These are phyloP conservation scores for Teratosphaeriaceae sp. DNA, from an alignment of 2,329 filamentous ascomycete genomes.

Conservation along the genomic window DNA sequence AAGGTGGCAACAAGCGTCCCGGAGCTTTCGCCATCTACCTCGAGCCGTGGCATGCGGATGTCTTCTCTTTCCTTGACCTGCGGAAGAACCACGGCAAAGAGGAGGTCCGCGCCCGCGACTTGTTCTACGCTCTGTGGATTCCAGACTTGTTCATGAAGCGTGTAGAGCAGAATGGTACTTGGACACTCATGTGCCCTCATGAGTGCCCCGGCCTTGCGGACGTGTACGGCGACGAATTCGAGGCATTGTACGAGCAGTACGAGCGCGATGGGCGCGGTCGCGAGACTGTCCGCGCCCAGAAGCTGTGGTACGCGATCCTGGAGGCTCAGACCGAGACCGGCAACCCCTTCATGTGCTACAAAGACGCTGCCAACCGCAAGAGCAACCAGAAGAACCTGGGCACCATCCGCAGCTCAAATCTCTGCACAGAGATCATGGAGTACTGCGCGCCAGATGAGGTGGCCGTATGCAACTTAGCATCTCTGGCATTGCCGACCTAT, in stretches of 20 bases:
- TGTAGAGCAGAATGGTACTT: constrained; percentile 91
- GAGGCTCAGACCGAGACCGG: constrained; percentile 98
- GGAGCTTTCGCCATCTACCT: constrained; percentile 98
- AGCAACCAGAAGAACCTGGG: constrained; percentile 99
- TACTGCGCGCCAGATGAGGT: constrained; percentile 97
- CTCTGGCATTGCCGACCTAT: constrained; percentile 82
- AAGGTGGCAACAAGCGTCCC: constrained; percentile 98
- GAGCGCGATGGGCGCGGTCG: constrained; percentile 82
- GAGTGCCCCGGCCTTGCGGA: constrained; percentile 93
- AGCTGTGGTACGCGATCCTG: constrained; percentile 98
- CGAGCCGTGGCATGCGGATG: constrained; percentile 97
- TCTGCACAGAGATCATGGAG: constrained; percentile 98
- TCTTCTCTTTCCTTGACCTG: constrained; percentile 95
- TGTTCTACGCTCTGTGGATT: constrained; percentile 98
- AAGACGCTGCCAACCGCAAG: constrained; percentile 97
- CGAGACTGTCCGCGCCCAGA: constrained; percentile 91
- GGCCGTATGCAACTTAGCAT: constrained; percentile 96
- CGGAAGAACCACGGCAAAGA: constrained; percentile 99
- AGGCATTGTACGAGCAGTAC: constrained; percentile 85
- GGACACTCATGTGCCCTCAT: constrained; percentile 98
- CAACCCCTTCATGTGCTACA: constrained; percentile 99
- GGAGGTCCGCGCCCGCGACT: constrained; percentile 89
- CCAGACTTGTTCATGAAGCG: constrained; percentile 99
- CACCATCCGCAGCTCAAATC: constrained; percentile 95
- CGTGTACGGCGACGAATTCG: constrained; percentile 95